Conservation (phyloP, 495 filamentous ascomycete genomes). For the Talaromyces liani region DNA sequence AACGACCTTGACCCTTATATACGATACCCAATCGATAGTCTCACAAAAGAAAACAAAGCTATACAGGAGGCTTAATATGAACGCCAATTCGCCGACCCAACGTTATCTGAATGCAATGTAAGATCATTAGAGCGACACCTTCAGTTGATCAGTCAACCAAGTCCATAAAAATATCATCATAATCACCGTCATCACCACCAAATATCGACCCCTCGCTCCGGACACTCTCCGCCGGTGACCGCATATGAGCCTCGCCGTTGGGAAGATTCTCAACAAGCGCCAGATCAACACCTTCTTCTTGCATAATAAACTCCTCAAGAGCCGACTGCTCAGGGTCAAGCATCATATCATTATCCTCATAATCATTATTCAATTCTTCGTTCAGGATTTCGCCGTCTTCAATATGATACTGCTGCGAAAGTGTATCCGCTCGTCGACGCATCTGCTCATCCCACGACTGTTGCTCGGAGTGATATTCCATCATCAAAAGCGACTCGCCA, state of each 20-base stretch:
- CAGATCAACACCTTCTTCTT: slow-evolving; percentile 27
- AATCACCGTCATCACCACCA: slow-evolving; percentile 51
- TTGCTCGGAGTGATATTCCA: slow-evolving; percentile 41
- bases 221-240: slow-evolving; percentile 25
- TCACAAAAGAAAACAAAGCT: background rate
- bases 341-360: slow-evolving; percentile 15
- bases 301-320: slow-evolving; percentile 26
- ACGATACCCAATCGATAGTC: background rate
- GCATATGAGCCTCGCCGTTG: slow-evolving; percentile 22
- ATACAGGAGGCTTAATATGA: background rate
- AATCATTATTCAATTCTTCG: slow-evolving; percentile 16
- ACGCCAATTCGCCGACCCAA: background rate
- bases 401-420: slow-evolving; percentile 24
- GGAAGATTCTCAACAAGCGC: slow-evolving; percentile 16
- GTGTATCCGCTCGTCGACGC: slow-evolving; percentile 23
- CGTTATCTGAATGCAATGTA: background rate
- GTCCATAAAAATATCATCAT: slow-evolving; percentile 44
- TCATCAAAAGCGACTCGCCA: slow-evolving; percentile 64
- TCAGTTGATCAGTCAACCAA: slow-evolving; percentile 16
- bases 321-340: slow-evolving; percentile 20
- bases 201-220: slow-evolving; percentile 14
- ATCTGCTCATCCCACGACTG: slow-evolving; percentile 42
- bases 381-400: slow-evolving; percentile 27
- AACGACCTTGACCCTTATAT: background rate
- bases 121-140: background rate